Percentiles rank a stretch among this genome's conserved stretches.
phyloP scores from a whole-genome alignment of 2,329 filamentous ascomycete genomes.

The Aspergillus japonicus region DNA sequence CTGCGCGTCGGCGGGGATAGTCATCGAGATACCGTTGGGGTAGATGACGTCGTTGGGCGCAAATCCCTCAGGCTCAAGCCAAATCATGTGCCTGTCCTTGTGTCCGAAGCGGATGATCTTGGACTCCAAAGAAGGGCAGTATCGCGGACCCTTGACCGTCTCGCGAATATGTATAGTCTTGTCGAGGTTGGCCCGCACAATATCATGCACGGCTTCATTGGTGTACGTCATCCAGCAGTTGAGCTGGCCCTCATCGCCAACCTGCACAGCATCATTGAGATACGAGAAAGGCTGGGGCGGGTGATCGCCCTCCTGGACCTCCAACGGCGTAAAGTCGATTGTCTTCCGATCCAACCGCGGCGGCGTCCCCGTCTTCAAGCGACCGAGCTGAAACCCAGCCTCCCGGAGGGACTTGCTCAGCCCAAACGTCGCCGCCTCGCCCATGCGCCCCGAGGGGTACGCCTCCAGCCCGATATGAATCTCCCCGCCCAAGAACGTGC shows the following conservation, averaged over 20 bases:
- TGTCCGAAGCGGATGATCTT: conserved; percentile 87
- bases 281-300: conserved; percentile 91
- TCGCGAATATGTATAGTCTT: conserved; percentile 96
- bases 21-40: conserved; percentile 97
- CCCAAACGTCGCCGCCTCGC: conserved; percentile 88
- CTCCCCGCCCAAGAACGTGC: conserved; percentile 91
- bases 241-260: conserved; percentile 69
- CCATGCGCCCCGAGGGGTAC: conserved; percentile 86
- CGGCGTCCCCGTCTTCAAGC: conserved; percentile 93
- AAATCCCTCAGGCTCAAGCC: conserved; percentile 96
- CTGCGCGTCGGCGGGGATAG: conserved; percentile 84
- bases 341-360: conserved; percentile 78
- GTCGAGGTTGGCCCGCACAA: conserved; percentile 86
- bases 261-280: conserved; percentile 73
- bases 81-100: conserved; percentile 81
- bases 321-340: conserved; percentile 73
- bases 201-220: conserved; percentile 75
- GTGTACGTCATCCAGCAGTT: conserved; percentile 86
- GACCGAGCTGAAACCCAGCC: conserved; percentile 83
- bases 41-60: conserved; percentile 81
- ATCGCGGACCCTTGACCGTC: conserved; percentile 88
- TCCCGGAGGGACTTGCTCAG: conserved; percentile 85
- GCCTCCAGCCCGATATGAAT: conserved; percentile 89
- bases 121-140: conserved; percentile 92
- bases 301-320: conserved; percentile 76